Conservation (phyloP, 768 basidiomycete species). For the Termitomyces sp. region DNA sequence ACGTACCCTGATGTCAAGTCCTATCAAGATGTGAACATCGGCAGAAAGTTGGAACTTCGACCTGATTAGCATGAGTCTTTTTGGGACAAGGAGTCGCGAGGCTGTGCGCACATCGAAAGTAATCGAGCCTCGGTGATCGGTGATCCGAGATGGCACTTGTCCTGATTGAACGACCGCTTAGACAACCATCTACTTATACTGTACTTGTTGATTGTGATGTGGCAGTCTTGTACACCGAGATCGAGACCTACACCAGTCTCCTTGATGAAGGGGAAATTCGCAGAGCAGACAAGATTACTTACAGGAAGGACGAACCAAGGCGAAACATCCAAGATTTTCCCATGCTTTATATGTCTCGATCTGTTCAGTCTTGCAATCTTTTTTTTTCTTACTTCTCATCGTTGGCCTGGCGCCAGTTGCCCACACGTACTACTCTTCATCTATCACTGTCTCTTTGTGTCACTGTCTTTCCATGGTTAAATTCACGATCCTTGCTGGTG, state of each 20-base stretch:
- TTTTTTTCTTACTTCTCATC: background rate
- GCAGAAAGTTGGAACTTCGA: no score
- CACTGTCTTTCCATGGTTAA: constrained; percentile 30
- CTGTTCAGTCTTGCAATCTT: background rate
- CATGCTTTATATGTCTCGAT: background rate
- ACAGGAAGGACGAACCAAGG: background rate
- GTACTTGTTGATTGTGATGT: background rate
- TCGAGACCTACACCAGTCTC: background rate
- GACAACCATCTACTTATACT: no score
- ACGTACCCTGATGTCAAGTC: no score
- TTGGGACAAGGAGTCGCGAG: no score
- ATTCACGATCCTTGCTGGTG: constrained; percentile 43
- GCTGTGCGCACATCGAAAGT: no score
- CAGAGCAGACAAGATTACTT: background rate
- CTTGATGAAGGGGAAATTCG: background rate
- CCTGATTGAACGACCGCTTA: no score
- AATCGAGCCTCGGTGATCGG: no score
- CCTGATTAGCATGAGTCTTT: no score
- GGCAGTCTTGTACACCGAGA: background rate
- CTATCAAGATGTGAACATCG: no score
- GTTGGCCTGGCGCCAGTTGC: background rate
- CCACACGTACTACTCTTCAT: background rate
- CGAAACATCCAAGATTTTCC: background rate
- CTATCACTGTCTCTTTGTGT: background rate
- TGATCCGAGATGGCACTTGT: no score